phyloP scores from a whole-genome alignment of 495 filamentous ascomycete genomes.

The Corynascus novoguineensis region DNA sequence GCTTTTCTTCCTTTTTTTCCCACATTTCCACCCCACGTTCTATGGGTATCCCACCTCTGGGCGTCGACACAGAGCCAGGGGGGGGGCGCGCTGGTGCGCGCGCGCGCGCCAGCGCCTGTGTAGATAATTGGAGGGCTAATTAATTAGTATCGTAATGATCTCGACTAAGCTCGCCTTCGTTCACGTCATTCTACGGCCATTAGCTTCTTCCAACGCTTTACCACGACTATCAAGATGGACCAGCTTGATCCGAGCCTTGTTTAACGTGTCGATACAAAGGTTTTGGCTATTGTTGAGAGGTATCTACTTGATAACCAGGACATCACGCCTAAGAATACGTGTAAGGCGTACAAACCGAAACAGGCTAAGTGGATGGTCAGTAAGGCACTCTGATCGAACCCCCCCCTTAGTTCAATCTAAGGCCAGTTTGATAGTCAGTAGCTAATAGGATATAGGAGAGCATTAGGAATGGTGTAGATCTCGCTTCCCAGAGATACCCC shows the following conservation, averaged over 20 bases:
- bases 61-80: background rate
- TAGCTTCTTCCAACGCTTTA: background rate
- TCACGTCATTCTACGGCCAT: background rate
- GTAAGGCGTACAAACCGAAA: constrained; percentile 34
- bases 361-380: background rate
- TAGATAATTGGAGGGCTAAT: too few relatives aligned
- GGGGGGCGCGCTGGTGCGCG: background rate
- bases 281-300: background rate
- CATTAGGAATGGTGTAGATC: background rate
- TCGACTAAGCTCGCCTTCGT: too few relatives aligned
- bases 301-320: background rate
- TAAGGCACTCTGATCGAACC: too few relatives aligned
- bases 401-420: too few relatives aligned
- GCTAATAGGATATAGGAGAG: too few relatives aligned
- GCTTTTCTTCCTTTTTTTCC: background rate
- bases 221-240: background rate
- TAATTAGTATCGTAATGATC: too few relatives aligned
- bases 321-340: background rate
- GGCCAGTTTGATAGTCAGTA: too few relatives aligned
- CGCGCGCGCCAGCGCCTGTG: background rate
- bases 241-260: background rate
- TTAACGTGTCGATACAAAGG: background rate
- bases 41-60: too few relatives aligned
- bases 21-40: too few relatives aligned
- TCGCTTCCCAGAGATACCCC: background rate